Evolutionary conservation across 179 eudicot species (phyloP).

Genomic region (Amaranthus tricolor): DNA sequence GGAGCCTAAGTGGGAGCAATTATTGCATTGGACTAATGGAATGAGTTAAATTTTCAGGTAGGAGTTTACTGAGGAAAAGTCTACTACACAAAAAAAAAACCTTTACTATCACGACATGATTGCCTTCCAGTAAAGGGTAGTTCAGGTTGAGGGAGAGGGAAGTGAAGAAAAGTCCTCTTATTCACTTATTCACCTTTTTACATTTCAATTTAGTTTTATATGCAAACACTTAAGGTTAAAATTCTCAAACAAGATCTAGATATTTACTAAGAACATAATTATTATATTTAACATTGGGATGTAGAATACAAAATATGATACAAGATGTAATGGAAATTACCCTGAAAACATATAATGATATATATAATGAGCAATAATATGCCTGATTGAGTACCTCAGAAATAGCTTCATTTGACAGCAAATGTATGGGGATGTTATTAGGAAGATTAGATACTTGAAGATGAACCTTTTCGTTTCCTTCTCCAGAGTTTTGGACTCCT

Average conservation of each 20-base stretch:
- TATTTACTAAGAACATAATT: too few relatives aligned
- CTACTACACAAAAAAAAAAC: background rate
- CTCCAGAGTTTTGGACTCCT: constrained; percentile 51
- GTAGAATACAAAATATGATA: background rate
- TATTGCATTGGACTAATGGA: background rate
- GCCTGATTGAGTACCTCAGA: constrained; percentile 45
- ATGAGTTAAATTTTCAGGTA: background rate
- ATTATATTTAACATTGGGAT: background rate
- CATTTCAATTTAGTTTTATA: too few relatives aligned
- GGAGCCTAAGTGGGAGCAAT: background rate
- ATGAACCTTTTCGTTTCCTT: constrained; percentile 30
- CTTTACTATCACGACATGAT: background rate
- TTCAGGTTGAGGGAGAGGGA: background rate
- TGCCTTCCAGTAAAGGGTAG: background rate
- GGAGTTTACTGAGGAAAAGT: too few relatives aligned
- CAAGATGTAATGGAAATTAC: background rate
- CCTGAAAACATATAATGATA: background rate
- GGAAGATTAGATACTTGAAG: constrained; percentile 50
- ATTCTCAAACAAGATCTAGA: too few relatives aligned
- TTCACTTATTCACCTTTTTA: too few relatives aligned
- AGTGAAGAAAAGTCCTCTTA: background rate
- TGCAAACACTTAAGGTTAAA: too few relatives aligned
- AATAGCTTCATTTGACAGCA: constrained; percentile 69
- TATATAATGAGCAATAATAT: background rate
- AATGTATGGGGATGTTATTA: constrained; percentile 43